Evolutionary conservation across 805 yeast genomes (phyloP), one percentile per base, ranked within the genome.

Genomic region (Scheffersomyces ergatensis): DNA sequence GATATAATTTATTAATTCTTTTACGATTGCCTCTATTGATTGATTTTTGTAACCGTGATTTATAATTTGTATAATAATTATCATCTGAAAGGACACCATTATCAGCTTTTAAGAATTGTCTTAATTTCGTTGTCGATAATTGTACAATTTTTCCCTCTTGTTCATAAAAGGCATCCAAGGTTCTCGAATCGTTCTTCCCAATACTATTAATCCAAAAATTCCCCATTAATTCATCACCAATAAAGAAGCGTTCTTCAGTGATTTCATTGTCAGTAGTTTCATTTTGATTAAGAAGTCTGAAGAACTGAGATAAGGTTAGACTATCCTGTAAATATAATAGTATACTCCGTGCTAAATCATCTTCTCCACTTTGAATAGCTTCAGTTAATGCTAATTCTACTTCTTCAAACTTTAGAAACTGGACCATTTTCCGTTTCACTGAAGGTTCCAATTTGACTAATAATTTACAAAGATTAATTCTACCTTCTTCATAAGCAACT

Each of bases 401-500:
- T 50, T 87, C 89, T 34, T 85, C 89, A 72, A 87, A 82, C 17
- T 77, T 80, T 18, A 89, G 57, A 27, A 88, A 70, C 37, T 83
- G 67, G 9, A 48, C 48, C 1, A 89, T 76, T 46, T 84, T 85
- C 42, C 77, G 73, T 5, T 71, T 65, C 0, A 84, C 74, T 12
- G 73, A 65, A 1, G 85, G 83, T 54, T 93, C 98, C 43, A 80
- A 61, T 36, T 80, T 74, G 11, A 86, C 70, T n/a, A 93, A 60
- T 33, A 74, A 66, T 39, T 83, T 78, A 27, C 96, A 83, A 17
- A 93, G 62, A 18, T 72, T 68, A 9, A 75, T 58, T 20, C 98
- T 70, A 1, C 98, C 98, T 60, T 92, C 97, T 51, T 83, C 82
- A 51, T 75, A 77, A 1, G 96, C 93, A 14, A 77, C 71, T 7